These are phyloP conservation scores for Rubroboletus satanas DNA, from an alignment of 768 basidiomycete species.

Conservation along the genomic window DNA sequence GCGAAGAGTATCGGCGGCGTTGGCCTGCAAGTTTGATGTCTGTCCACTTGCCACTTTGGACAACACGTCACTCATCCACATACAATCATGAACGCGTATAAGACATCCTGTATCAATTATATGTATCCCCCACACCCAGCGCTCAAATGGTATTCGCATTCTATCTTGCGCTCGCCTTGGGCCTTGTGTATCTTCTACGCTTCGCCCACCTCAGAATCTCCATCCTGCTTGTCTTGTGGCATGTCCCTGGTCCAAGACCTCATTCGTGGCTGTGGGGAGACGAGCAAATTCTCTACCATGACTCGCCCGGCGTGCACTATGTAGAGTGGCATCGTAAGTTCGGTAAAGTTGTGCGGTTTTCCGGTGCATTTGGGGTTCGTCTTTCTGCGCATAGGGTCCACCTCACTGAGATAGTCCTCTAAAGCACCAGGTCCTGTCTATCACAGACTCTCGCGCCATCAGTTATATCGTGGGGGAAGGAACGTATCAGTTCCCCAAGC, in stretches of 20 bases:
- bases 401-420: constrained; percentile 8
- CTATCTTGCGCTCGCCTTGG: constrained; percentile 16
- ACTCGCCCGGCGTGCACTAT: constrained; percentile 49
- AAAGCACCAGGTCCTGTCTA: constrained; percentile 55
- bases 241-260: constrained; percentile 49
- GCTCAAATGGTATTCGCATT: constrained; percentile 8
- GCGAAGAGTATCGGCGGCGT: constrained; percentile 1
- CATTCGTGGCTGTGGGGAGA: constrained; percentile 59
- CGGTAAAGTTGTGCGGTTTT: constrained; percentile 53
- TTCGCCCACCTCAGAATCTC: constrained; percentile 35
- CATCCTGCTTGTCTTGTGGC: constrained; percentile 33
- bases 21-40: constrained; percentile 3
- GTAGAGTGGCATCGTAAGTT: constrained; percentile 49
- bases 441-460: constrained; percentile 53
- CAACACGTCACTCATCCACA: constrained; percentile 17
- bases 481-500: constrained; percentile 59
- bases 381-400: constrained; percentile 1
- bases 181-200: constrained; percentile 31
- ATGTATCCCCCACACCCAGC: not conserved
- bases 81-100: constrained; percentile 1
- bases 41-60: constrained; percentile 5
- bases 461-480: constrained; percentile 52
- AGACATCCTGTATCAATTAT: not conserved
- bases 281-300: constrained; percentile 53
- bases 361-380: constrained; percentile 53